Percentiles rank a stretch among this genome's conserved stretches.
Conservation (phyloP, 2,329 filamentous ascomycete genomes). For the Aspergillus amoenus region DNA sequence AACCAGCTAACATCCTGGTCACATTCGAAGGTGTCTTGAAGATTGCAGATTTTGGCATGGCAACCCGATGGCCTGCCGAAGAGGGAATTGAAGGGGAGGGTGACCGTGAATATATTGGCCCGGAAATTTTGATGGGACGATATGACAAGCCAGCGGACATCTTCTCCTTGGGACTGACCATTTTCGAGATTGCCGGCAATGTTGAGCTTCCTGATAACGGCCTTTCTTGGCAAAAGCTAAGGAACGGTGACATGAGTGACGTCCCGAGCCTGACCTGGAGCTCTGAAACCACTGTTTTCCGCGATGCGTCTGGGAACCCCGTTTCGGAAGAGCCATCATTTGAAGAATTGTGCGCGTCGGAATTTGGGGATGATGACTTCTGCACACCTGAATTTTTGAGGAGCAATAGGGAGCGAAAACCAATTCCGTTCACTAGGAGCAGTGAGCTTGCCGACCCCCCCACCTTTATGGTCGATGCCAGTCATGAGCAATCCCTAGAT, state of each 20-base stretch:
- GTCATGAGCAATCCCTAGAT: constrained; percentile 74
- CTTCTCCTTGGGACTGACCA: constrained; percentile 90
- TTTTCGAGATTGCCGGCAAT: constrained; percentile 92
- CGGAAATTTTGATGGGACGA: constrained; percentile 81
- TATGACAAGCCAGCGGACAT: constrained; percentile 91
- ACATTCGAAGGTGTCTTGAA: constrained; percentile 66
- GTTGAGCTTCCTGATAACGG: constrained; percentile 93
- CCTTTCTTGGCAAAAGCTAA: constrained; percentile 82
- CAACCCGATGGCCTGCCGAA: constrained; percentile 73
- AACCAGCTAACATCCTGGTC: constrained; percentile 66
- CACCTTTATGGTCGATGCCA: constrained; percentile 79
- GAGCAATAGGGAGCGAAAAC: constrained; percentile 23
- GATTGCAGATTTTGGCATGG: constrained; percentile 69
- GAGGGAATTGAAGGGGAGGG: constrained; percentile 83
- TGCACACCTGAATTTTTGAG: constrained; percentile 38
- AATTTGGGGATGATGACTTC: constrained; percentile 46
- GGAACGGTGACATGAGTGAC: constrained; percentile 84
- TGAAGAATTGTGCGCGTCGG: constrained; percentile 44
- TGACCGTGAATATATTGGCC: constrained; percentile 93
- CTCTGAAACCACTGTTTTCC: constrained; percentile 65
- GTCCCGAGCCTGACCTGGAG: constrained; percentile 85
- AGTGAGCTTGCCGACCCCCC: constrained; percentile 70
- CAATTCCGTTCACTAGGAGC: constrained; percentile 39
- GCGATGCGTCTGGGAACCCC: constrained; percentile 73
- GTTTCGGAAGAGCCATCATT: constrained; percentile 48